These are phyloP conservation scores for rapeseed (Brassica napus) DNA, from an alignment of 345 rosid species.

Conservation along the genomic window Da-Ae NC_063441.1:14258001-14258500, in stretches of 20 bases:
- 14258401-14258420: not conserved
- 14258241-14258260: conserved; percentile 7
- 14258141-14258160: not conserved
- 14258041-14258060: no score
- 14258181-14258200: not conserved
- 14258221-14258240: not conserved
- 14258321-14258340: not conserved
- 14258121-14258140: not conserved
- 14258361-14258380: not conserved
- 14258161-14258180: not conserved
- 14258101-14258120: not conserved
- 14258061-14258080: no score
- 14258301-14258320: not conserved
- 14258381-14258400: not conserved
- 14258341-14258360: not conserved
- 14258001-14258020: no score
- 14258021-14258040: no score
- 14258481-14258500: not conserved
- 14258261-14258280: conserved; percentile 13
- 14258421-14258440: no score
- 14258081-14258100: not conserved
- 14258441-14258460: not conserved
- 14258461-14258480: not conserved
- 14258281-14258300: conserved; percentile 13
- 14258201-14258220: not conserved